phyloP scores from a whole-genome alignment of 805 yeast genomes.

The Suhomyces vadensis region DNA sequence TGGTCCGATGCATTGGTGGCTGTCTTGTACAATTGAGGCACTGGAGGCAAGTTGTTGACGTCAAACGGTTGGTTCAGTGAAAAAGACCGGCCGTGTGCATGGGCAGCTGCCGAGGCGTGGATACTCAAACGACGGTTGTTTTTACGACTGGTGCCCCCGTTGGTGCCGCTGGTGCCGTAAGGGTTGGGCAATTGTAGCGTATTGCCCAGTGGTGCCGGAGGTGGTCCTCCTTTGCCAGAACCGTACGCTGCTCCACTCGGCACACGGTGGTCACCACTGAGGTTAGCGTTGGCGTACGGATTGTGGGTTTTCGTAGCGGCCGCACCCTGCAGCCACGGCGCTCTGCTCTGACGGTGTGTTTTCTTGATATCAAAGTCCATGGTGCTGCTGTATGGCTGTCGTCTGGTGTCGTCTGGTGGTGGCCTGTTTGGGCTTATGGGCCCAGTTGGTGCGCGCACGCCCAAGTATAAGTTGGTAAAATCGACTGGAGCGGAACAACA shows the following conservation, averaged over 20 bases:
- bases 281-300: conserved; percentile 30
- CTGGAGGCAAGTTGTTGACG: conserved; percentile 30
- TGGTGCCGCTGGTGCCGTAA: conserved; percentile 8
- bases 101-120: conserved; percentile 41
- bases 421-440: background rate
- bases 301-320: conserved; percentile 14
- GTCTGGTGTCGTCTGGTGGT: background rate
- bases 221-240: background rate
- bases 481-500: no score
- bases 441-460: background rate
- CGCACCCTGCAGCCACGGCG: conserved; percentile 39
- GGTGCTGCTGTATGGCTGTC: no score
- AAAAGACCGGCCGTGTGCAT: conserved; percentile 27
- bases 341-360: conserved; percentile 41
- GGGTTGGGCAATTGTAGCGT: conserved; percentile 18
- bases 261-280: background rate
- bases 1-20: conserved; percentile 7
- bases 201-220: no score
- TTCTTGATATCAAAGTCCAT: conserved; percentile 34
- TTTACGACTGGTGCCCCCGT: conserved; percentile 15
- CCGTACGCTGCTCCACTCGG: background rate
- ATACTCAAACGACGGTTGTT: conserved; percentile 34
- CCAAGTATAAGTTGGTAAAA: no score
- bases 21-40: conserved; percentile 21
- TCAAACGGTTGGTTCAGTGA: conserved; percentile 24